Conservation (phyloP, 148 eudicot genomes). For the Nepenthes gracilis region DNA sequence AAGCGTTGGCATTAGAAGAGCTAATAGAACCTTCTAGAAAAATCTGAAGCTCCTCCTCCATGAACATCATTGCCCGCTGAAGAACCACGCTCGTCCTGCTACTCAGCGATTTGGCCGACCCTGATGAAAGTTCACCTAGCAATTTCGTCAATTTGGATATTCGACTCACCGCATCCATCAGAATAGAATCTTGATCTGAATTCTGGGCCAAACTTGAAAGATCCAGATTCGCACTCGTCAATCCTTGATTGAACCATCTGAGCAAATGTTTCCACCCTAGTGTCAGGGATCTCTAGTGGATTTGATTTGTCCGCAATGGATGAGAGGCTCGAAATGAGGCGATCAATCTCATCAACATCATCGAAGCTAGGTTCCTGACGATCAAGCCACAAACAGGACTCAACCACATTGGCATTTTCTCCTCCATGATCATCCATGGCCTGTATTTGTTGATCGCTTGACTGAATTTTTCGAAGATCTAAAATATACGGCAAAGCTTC, state of each 20-base stretch:
- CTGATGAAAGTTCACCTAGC: background rate
- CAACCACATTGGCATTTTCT: too few relatives aligned
- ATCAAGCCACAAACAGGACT: too few relatives aligned
- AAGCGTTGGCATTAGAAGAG: background rate
- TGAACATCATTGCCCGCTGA: constrained; percentile 1
- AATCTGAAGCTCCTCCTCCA: constrained; percentile 4
- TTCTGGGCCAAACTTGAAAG: background rate
- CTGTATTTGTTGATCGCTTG: too few relatives aligned
- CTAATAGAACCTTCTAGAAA: constrained; percentile 13
- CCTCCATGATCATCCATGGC: too few relatives aligned
- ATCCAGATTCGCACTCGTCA: background rate
- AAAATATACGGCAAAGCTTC: too few relatives aligned
- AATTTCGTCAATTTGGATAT: constrained; percentile 1
- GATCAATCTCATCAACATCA: too few relatives aligned
- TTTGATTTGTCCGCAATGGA: too few relatives aligned
- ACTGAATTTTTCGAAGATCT: too few relatives aligned
- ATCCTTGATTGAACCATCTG: constrained; percentile 10
- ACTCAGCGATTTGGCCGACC: background rate
- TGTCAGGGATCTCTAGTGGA: too few relatives aligned
- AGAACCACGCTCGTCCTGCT: background rate
- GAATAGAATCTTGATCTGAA: background rate
- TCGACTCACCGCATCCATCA: background rate
- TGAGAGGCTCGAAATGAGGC: too few relatives aligned
- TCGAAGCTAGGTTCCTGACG: too few relatives aligned
- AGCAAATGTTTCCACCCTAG: too few relatives aligned